phyloP scores from a whole-genome alignment of 2,329 filamentous ascomycete species.

The Alternaria novae-zelandiae region DNA sequence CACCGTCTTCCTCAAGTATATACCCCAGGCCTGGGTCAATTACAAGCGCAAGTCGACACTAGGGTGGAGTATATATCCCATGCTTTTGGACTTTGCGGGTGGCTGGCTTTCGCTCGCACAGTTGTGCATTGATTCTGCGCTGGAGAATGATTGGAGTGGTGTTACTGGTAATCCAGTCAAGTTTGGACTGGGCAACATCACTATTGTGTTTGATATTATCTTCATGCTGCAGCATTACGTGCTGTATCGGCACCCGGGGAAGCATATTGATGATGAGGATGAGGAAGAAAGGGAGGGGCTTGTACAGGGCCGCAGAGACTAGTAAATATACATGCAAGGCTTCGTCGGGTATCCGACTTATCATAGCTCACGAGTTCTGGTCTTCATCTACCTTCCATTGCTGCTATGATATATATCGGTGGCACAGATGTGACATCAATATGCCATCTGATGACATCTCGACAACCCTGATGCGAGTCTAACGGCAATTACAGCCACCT shows the following conservation, averaged over 20 bases:
- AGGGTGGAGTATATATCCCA: constrained; percentile 86
- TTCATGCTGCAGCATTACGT: constrained; percentile 91
- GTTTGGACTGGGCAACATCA: constrained; percentile 83
- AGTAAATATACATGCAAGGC: not conserved
- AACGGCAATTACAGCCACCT: fast-evolving
- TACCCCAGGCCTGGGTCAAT: constrained; percentile 74
- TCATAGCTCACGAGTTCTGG: not conserved
- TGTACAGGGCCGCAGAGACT: constrained; percentile 16
- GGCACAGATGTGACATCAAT: not conserved
- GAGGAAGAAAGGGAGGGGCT: constrained; percentile 35
- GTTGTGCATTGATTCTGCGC: constrained; percentile 81
- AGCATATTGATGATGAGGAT: constrained; percentile 36
- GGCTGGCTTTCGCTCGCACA: constrained; percentile 83
- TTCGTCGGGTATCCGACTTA: not conserved
- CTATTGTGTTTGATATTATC: constrained; percentile 82
- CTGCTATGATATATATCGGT: not conserved
- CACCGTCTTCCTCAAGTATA: constrained; percentile 90
- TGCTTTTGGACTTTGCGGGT: constrained; percentile 82
- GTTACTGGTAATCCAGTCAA: constrained; percentile 92
- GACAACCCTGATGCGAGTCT: fast-evolving
- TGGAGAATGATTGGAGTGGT: constrained; percentile 87
- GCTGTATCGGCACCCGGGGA: constrained; percentile 63
- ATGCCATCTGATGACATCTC: fast-evolving
- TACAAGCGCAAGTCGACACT: constrained; percentile 82
- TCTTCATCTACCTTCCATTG: not conserved